Evolutionary conservation across 2,329 filamentous ascomycete species (phyloP), one percentile per base, ranked within the genome.

Genomic region (Dothistroma pini): DNA sequence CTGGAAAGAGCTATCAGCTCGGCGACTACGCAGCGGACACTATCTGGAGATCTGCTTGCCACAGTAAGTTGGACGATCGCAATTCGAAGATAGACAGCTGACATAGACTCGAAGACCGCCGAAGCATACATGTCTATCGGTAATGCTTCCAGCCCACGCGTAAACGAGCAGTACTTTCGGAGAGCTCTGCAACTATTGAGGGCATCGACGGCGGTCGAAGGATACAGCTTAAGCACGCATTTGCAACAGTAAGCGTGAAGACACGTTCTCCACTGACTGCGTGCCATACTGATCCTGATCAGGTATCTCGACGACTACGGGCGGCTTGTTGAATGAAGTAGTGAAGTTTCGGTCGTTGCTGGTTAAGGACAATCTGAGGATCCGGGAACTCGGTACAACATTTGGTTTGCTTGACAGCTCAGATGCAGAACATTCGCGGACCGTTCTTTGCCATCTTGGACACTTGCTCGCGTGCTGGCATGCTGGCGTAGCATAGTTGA

Each of bases 101-200:
- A 44, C 47, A 35, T 16, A 47, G 25, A 29, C 25, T 22, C 47
- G 62, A 62, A 81, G 79, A 76, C 80, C 35, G 81, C 81, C 21
- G 81, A 83, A 72, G 78, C 80, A 35, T 77, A 77, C 61, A 83
- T 83, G 78, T 82, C 78, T 57, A 68, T 83, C 16, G 81, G 81
- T 14, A 83, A 82, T 58, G 79, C 81, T 1, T 80, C 79, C 4
- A 77, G 76, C 22, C 69, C 76, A 8, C 75, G 77, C 35, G 68
- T 70, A 44, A 81, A 81, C 60, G 74, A 79, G 63, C 71, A 71
- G 14, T 75, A 79, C 57, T 83, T 81, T 61, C 70, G 72, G 19
- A 72, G 77, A 66, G 81, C 81, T 0, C 70, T 83, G 52, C 69
- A 69, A 44, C 78, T 81, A 68, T 70, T 84, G 34, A 75, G 77